Evolutionary conservation across 2,329 filamentous ascomycete species (phyloP), one percentile per base, ranked within the genome.

Genomic region (Fusarium kyushuense): DNA sequence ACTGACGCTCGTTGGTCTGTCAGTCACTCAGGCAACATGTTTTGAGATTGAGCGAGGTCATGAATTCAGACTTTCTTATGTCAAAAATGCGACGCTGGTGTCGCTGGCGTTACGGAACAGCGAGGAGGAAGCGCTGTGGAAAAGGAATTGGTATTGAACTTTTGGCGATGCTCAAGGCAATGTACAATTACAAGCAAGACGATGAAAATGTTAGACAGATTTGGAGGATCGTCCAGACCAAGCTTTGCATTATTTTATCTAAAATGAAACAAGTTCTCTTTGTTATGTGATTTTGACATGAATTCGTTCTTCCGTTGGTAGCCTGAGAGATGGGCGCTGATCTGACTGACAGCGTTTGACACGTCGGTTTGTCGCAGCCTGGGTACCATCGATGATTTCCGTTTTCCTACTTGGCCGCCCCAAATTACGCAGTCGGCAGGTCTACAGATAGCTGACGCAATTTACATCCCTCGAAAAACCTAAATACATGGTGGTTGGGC

Each of bases 91-190:
- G 75, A 77, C 68, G 38, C 54, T 53, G 59, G 40, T 63, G 70
- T 76, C 72, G 71, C 71, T 45, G 75, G 76, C 74, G 76, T 77
- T 76, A 63, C 41, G 58, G 54, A 68, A 61, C 54, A 70, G 63
- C 67, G 52, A 70, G 35, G 38, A 64, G 42, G 57, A 38, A 45
- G 53, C 54, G 66, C 66, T 69, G 58, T 58, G 46, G 53, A 69
- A 69, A 69, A 69, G 66, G 56, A 30, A 42, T 54, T 67, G 61
- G 33, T 40, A 49, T 45, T 54, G 35, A 36, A 49, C 41, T 48
- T 65, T 49, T 42, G 51, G 45, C 65, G 49, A 57, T 54, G 54
- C 53, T 49, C 36, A 48, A 40, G 48, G 43, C 30, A 38, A 62
- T 69, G 66, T 69, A 69, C 30, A 48, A 67, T 63, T 63, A 54